Base-by-base conservation (phyloP, 2,329 filamentous ascomycete genomes). In the Beauveria sp. region DNA sequence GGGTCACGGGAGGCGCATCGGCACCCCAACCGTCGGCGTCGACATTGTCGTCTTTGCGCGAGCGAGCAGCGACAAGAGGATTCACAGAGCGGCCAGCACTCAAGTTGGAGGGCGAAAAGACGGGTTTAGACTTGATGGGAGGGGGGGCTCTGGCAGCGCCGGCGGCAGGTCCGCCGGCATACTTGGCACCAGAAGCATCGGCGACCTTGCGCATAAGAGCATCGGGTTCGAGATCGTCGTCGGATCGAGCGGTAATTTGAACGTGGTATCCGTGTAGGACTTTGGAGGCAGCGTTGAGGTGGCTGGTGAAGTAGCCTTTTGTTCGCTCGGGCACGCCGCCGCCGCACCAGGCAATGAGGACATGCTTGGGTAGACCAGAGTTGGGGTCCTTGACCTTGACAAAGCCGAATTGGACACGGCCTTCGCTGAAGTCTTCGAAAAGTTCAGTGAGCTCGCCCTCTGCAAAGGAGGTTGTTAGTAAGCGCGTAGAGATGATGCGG, bases 301-400 rank as follows among this genome's bases (percentile, higher is more conserved):
- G 93, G 77, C 92, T 97, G 67, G 91, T 96, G 74, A 99, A 99
- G 77, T 98, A 98, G 66, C 95, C 95, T 78, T 98, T 99, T 64
- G 93, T 98, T 70, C 93, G 84, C 77, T 99, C 95, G n/a, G 95
- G 95, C 18, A 99, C 95, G 68, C 95, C 95, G 72, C 96, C 93
- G 67, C 95, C 95, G 74, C 95, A 99, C 89, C 95, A 99, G 67
- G 90, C 93, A 72, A 99, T 91, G 67, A 99, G 83, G 63, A 96
- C 91, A 73, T 88, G 90, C 80, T 99, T 99, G 55, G 93, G 92
- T 18, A 99, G 84, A 24, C 79, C 80, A 3, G 89, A 91, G 75
- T 99, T 99, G 61, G 92, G 90, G 73, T 99, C 95, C 75, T 93
- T 96, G 78, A 99, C 88, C 77, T 96, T 97, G 70, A 95, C 88